Percentiles rank a stretch among this genome's conserved stretches.
These are phyloP conservation scores for Nicotiana noctiflora DNA, from an alignment of 257 asterid genomes.

Conservation along the genomic window DNA sequence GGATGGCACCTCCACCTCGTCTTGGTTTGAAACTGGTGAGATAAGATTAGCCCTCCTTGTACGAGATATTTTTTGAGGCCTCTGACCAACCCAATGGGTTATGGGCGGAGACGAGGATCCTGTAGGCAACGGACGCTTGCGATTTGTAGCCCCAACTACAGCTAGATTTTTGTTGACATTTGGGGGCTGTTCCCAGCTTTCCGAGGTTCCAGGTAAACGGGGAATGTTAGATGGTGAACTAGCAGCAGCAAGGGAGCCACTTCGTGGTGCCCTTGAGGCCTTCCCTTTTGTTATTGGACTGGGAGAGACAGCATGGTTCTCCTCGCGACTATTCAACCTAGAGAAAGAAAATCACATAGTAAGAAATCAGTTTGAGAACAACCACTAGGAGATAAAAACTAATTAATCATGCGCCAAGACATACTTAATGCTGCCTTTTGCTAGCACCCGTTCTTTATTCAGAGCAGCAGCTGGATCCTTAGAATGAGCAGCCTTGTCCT, in stretches of 20 bases:
- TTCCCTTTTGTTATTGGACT: conserved; percentile 70
- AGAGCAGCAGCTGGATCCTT: conserved; percentile 58
- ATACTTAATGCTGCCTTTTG: conserved; percentile 74
- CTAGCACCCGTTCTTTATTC: conserved; percentile 61
- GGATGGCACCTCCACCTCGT: conserved; percentile 62
- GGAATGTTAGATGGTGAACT: conserved; percentile 44
- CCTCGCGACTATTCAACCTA: conserved; percentile 85
- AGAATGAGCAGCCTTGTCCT: conserved; percentile 56
- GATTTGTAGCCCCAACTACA: conserved; percentile 54
- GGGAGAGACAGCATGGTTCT: conserved; percentile 36
- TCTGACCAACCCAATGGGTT: conserved; percentile 96
- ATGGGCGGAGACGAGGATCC: conserved; percentile 89
- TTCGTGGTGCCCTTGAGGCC: conserved; percentile 87
- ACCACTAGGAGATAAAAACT: conserved; percentile 2
- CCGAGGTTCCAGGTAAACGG: conserved; percentile 59
- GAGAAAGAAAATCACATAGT: conserved; percentile 15
- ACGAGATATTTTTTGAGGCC: conserved; percentile 91
- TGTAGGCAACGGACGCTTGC: conserved; percentile 69
- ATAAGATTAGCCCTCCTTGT: conserved; percentile 83
- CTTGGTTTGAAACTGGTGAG: conserved; percentile 75
- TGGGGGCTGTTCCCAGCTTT: conserved; percentile 82
- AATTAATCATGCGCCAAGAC: conserved; percentile 16
- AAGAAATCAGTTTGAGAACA: not conserved
- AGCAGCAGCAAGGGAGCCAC: conserved; percentile 41
- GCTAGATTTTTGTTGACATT: conserved; percentile 48